These are phyloP conservation scores for Cardamine resedifolia DNA, from an alignment of 345 rosid genomes.

Conservation along the genomic window DNA sequence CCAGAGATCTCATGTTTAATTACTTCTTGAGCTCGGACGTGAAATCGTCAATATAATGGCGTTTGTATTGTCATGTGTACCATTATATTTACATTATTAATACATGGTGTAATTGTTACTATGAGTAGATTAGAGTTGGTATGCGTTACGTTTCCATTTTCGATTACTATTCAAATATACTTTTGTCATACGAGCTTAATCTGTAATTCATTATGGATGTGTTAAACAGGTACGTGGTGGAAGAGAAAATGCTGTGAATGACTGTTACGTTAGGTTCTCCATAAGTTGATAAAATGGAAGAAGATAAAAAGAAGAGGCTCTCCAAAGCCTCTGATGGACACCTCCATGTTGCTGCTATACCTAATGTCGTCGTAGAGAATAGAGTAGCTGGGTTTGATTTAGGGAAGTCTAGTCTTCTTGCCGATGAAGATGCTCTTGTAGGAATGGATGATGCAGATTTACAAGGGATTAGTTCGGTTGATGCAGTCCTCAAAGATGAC, in stretches of 20 bases:
- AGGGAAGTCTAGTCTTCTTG: constrained; percentile 31
- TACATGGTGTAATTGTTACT: background rate
- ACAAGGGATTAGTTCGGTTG: constrained; percentile 42
- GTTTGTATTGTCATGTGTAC: background rate
- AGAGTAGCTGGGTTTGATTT: constrained; percentile 37
- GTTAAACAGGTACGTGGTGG: constrained; percentile 38
- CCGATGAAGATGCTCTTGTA: constrained; percentile 34
- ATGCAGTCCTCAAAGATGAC: constrained; percentile 52
- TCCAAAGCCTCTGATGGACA: constrained; percentile 37
- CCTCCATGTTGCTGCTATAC: background rate
- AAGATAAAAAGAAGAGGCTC: constrained; percentile 56
- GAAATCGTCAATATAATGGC: background rate
- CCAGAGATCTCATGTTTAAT: constrained; percentile 9
- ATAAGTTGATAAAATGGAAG: constrained; percentile 50
- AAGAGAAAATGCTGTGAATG: constrained; percentile 32
- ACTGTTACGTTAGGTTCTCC: constrained; percentile 8
- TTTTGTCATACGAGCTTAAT: constrained; percentile 16
- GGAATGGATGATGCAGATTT: constrained; percentile 26
- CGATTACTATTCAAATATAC: background rate
- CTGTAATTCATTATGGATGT: background rate
- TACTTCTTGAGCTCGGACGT: constrained; percentile 5
- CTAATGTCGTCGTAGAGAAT: constrained; percentile 37
- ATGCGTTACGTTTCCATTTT: background rate
- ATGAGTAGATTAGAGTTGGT: background rate
- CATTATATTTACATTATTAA: too few species aligned